These are phyloP conservation scores for Talaromyces thailandensis DNA, from an alignment of 495 filamentous ascomycete species.

Conservation along the genomic window DNA sequence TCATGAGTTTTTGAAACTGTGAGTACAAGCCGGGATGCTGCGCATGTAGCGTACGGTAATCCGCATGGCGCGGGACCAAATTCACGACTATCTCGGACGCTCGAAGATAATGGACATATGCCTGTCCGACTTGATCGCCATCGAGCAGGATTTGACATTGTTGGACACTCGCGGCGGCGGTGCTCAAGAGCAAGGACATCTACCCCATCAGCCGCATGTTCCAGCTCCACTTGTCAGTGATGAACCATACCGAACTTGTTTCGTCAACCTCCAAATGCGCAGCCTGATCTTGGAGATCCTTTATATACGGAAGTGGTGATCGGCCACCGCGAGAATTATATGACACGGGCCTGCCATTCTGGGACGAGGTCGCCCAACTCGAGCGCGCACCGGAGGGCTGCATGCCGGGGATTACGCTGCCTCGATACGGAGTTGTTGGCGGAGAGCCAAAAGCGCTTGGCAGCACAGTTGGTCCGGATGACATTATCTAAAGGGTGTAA, in stretches of 20 bases:
- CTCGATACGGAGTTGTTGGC: conserved; percentile 22
- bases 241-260: conserved; percentile 29
- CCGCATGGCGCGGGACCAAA: conserved; percentile 62
- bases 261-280: conserved; percentile 32
- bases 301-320: conserved; percentile 57
- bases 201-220: conserved; percentile 14
- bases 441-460: conserved; percentile 29
- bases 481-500: conserved; percentile 23
- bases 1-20: conserved; percentile 34
- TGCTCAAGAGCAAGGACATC: conserved; percentile 25
- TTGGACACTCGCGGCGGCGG: conserved; percentile 27
- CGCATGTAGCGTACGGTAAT: conserved; percentile 37
- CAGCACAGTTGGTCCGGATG: conserved; percentile 34
- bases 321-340: conserved; percentile 9
- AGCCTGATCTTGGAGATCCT: conserved; percentile 54
- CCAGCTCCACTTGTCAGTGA: background rate
- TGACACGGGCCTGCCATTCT: conserved; percentile 13
- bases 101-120: conserved; percentile 70
- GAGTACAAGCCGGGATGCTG: conserved; percentile 30
- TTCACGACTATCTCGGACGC: conserved; percentile 69
- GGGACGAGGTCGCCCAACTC: conserved; percentile 17
- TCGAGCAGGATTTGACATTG: conserved; percentile 26
- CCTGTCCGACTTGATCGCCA: conserved; percentile 48
- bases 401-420: conserved; percentile 23
- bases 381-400: conserved; percentile 17